These are phyloP conservation scores for Allium sativum DNA, from an alignment of 106 monocot genomes.

Conservation along the genomic window DNA sequence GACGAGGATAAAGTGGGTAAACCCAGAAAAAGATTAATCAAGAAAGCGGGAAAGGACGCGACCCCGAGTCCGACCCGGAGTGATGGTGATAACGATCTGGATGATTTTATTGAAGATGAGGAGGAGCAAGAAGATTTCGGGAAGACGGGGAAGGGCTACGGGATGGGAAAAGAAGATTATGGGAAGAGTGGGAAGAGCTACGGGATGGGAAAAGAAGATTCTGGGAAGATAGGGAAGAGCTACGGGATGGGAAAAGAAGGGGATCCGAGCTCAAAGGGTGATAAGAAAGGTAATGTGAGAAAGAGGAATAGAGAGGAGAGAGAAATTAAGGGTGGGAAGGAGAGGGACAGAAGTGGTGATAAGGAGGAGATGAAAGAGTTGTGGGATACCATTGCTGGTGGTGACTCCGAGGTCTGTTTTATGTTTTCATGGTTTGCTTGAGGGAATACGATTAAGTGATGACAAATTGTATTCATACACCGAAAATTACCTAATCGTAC, in stretches of 20 bases:
- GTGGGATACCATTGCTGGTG: conserved; percentile 83
- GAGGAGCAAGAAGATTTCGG: conserved; percentile 21
- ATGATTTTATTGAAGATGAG: conserved; percentile 50
- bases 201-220: conserved; percentile 7
- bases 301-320: neutral
- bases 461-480: too few species aligned
- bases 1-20: conserved; percentile 41
- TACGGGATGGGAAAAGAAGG: conserved; percentile 7
- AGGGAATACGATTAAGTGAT: neutral
- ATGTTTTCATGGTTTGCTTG: neutral
- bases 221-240: neutral
- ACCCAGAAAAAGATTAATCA: conserved; percentile 69
- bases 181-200: conserved; percentile 36
- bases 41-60: conserved; percentile 44
- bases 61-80: conserved; percentile 9
- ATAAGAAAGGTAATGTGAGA: neutral
- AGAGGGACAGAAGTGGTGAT: conserved; percentile 11
- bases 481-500: too few species aligned
- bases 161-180: too few species aligned
- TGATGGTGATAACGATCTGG: conserved; percentile 16
- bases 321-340: neutral
- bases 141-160: too few species aligned
- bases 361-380: conserved; percentile 62
- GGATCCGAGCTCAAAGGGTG: neutral
- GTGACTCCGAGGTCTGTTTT: conserved; percentile 71